A percentile compares a stretch with the other conserved stretches of the same genome.
These are phyloP conservation scores for Picea engelmannii DNA, from an alignment of 83 land plant species.

Conservation along the genomic window DNA sequence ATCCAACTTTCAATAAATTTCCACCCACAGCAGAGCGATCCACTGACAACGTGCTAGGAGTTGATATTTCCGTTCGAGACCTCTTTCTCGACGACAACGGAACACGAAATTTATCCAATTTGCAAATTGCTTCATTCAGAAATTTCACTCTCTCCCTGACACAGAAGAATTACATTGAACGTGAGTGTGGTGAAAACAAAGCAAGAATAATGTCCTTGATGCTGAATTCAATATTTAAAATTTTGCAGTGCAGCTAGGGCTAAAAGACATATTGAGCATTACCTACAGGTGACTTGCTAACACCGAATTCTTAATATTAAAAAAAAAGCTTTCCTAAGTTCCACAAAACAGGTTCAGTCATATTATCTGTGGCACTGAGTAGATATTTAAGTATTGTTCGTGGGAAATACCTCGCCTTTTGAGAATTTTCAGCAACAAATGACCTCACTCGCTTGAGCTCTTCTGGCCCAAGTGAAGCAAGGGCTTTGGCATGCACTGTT, in stretches of 20 bases:
- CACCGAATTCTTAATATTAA: not conserved
- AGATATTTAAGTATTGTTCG: not conserved
- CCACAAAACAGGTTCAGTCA: not conserved
- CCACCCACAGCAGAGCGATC: constrained; percentile 31
- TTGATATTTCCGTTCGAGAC: constrained; percentile 44
- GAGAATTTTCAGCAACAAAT: constrained; percentile 45
- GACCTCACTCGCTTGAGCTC: constrained; percentile 71
- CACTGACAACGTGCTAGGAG: constrained; percentile 16
- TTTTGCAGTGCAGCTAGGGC: not conserved
- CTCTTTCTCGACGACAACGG: constrained; percentile 50
- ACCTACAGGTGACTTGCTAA: not conserved
- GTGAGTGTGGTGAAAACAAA: not conserved
- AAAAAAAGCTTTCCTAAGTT: not conserved
- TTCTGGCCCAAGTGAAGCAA: constrained; percentile 51
- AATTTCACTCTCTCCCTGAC: constrained; percentile 68
- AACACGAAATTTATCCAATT: constrained; percentile 51
- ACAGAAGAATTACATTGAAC: not conserved
- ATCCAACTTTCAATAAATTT: constrained; percentile 37
- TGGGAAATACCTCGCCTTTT: constrained; percentile 61
- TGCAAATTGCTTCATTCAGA: constrained; percentile 53
- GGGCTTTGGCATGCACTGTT: constrained; percentile 54
- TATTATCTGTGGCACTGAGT: not conserved
- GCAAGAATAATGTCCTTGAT: not conserved
- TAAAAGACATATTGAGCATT: constrained; percentile 1
- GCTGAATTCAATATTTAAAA: not conserved